These are phyloP conservation scores for Scheffersomyces segobiensis DNA, from an alignment of 1,139 yeast species.

Conservation along the genomic window DNA sequence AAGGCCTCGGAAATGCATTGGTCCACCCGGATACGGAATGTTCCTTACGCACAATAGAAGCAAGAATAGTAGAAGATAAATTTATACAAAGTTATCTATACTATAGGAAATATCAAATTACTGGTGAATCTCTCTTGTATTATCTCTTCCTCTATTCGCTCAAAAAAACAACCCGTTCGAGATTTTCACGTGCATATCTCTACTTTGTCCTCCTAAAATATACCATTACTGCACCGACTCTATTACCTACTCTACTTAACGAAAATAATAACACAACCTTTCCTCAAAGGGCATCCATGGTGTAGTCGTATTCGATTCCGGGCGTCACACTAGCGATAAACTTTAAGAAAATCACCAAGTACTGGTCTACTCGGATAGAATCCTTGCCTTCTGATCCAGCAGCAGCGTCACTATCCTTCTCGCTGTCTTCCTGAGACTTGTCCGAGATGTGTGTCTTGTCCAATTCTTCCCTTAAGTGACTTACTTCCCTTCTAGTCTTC, in stretches of 20 bases:
- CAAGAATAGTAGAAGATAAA: no score
- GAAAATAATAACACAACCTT: background rate
- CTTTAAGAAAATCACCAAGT: slow-evolving; percentile 82
- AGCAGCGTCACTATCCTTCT: slow-evolving; percentile 26
- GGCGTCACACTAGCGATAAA: slow-evolving; percentile 97
- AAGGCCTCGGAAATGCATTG: background rate
- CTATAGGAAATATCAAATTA: background rate
- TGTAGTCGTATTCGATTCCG: slow-evolving; percentile 93
- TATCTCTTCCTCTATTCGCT: no score
- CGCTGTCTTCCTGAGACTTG: slow-evolving; percentile 19
- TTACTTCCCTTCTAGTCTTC: slow-evolving; percentile 26
- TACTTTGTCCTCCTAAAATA: background rate
- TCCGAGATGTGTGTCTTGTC: background rate
- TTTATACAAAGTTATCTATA: no score
- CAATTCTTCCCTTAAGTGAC: slow-evolving; percentile 27
- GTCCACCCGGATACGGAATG: background rate
- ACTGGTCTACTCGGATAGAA: slow-evolving; percentile 81
- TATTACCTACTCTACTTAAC: background rate
- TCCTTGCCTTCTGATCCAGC: slow-evolving; percentile 25
- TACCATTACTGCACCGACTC: background rate
- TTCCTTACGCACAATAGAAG: background rate
- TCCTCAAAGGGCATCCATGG: slow-evolving; percentile 78
- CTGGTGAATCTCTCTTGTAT: background rate
- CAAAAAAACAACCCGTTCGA: no score
- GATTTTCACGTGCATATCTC: background rate